phyloP scores from a whole-genome alignment of 192 early-diverging fungal genomes.

The Coemansia sp. region DNA sequence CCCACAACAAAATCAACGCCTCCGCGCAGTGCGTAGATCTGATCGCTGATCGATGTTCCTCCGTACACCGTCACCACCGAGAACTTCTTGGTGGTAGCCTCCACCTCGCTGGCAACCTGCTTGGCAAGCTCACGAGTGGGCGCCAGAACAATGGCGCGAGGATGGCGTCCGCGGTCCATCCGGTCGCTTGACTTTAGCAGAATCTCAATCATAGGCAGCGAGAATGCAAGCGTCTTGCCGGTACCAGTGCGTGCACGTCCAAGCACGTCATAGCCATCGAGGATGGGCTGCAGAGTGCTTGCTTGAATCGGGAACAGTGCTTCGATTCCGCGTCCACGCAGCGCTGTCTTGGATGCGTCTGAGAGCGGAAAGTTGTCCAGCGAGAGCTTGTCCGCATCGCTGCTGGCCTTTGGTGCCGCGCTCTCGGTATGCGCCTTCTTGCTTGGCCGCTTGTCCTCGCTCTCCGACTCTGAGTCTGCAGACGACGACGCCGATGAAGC shows the following conservation, averaged over 20 bases:
- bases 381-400: slow-evolving; percentile 50
- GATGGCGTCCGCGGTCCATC: slow-evolving; percentile 50
- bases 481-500: slow-evolving; percentile 26
- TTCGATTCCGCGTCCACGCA: slow-evolving; percentile 73
- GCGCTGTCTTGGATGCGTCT: slow-evolving; percentile 65
- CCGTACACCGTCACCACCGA: slow-evolving; percentile 80
- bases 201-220: slow-evolving; percentile 85
- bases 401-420: slow-evolving; percentile 25
- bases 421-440: slow-evolving; percentile 56
- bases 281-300: slow-evolving; percentile 70
- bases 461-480: slow-evolving; percentile 32
- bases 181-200: slow-evolving; percentile 48
- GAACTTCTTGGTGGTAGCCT: slow-evolving; percentile 64
- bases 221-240: slow-evolving; percentile 95
- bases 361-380: slow-evolving; percentile 67
- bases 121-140: slow-evolving; percentile 92
- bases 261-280: slow-evolving; percentile 78
- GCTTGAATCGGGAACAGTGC: slow-evolving; percentile 95
- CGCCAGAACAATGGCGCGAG: slow-evolving; percentile 76
- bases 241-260: slow-evolving; percentile 97
- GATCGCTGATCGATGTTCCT: slow-evolving; percentile 83
- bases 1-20: slow-evolving; percentile 92
- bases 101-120: slow-evolving; percentile 80
- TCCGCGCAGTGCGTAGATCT: slow-evolving; percentile 76
- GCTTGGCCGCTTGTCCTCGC: slow-evolving; percentile 39